Conservation (phyloP, 352 stramenopile species). For the Sclerospora graminicola region DNA sequence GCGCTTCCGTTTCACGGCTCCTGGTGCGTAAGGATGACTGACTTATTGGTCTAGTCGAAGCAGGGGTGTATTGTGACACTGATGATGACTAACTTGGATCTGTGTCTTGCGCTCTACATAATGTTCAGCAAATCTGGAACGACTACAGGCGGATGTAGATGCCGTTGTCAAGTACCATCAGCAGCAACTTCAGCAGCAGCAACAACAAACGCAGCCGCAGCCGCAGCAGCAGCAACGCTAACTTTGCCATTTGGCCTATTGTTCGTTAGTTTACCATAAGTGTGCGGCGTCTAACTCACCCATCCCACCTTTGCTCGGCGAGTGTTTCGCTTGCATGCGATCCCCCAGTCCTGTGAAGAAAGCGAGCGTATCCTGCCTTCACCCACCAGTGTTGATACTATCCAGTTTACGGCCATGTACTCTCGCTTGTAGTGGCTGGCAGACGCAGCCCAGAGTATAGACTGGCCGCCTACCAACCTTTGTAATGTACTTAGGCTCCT, state of each 20-base stretch:
- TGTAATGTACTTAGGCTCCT: too few species aligned
- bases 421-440: too few species aligned
- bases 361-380: neutral
- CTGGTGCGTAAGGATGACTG: slow-evolving; percentile 35
- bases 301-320: neutral
- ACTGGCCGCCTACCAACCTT: too few species aligned
- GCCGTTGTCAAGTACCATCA: slow-evolving; percentile 35
- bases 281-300: neutral
- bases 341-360: too few species aligned
- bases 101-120: slow-evolving; percentile 2
- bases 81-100: neutral
- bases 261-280: slow-evolving; percentile 4
- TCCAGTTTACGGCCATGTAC: too few species aligned
- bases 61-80: neutral
- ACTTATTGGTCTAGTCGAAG: too few species aligned
- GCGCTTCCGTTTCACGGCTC: slow-evolving; percentile 62
- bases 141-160: slow-evolving; percentile 28
- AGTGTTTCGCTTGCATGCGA: neutral
- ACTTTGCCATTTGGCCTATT: slow-evolving; percentile 7
- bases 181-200: slow-evolving; percentile 23
- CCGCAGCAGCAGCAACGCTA: slow-evolving; percentile 23
- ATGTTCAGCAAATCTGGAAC: slow-evolving; percentile 29
- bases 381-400: too few species aligned
- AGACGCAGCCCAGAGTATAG: too few species aligned
- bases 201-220: slow-evolving; percentile 11